Percentiles rank a stretch among this genome's conserved stretches.
Evolutionary conservation across 2,329 filamentous ascomycete genomes (phyloP).

Genomic region (Epicoccum sorghinum): DNA sequence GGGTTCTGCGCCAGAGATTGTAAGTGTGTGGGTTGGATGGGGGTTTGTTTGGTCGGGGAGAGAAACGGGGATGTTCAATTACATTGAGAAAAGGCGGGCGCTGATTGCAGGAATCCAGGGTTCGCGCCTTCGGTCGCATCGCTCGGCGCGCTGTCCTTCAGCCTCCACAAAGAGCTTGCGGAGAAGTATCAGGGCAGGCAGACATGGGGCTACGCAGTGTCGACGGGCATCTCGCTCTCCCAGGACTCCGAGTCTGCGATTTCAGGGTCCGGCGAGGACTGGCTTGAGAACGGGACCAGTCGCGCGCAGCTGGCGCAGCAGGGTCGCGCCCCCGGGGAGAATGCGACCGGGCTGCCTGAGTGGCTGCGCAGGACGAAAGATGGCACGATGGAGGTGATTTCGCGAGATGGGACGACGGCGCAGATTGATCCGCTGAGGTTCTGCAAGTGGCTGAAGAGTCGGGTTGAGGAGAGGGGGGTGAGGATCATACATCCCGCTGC

Average conservation of each 20-base stretch:
- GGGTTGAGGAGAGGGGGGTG: constrained; percentile 66
- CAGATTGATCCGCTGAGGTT: constrained; percentile 73
- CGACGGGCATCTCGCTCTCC: constrained; percentile 63
- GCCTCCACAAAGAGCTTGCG: constrained; percentile 70
- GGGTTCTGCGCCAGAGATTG: constrained; percentile 78
- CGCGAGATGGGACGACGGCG: constrained; percentile 64
- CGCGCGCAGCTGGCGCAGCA: constrained; percentile 60
- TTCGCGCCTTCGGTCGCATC: constrained; percentile 63
- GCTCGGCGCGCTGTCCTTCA: constrained; percentile 71
- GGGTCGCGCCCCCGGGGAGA: constrained; percentile 35
- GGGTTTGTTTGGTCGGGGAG: too few species aligned
- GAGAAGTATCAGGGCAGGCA: constrained; percentile 62
- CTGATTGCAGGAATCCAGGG: constrained; percentile 44
- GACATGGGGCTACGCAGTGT: constrained; percentile 65
- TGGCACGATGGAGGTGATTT: constrained; percentile 66
- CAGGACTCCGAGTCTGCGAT: constrained; percentile 53
- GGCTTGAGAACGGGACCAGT: constrained; percentile 69
- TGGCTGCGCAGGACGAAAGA: constrained; percentile 66
- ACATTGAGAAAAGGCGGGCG: neutral
- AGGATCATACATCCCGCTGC: constrained; percentile 68
- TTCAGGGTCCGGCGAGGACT: constrained; percentile 64
- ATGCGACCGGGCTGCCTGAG: constrained; percentile 49
- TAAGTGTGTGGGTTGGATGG: constrained; percentile 24
- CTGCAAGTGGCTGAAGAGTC: constrained; percentile 68
- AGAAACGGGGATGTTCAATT: neutral